Base-by-base conservation (phyloP, 2,329 filamentous ascomycete species). In the Ceratocystis cubensis region DNA sequence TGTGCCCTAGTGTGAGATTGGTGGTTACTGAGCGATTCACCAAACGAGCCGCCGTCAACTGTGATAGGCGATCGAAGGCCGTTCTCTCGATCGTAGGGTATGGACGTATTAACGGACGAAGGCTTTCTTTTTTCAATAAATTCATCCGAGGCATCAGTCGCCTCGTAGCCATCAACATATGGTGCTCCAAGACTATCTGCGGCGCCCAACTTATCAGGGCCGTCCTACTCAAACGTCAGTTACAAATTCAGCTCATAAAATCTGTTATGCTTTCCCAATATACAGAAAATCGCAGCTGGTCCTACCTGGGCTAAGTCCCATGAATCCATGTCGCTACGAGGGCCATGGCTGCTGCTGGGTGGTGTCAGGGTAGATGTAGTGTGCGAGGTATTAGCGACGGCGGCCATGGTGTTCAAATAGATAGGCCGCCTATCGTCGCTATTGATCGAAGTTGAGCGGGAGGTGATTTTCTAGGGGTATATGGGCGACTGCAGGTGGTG, bases 271-370 rank as follows among this genome's bases (percentile, higher is more conserved):
- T 33, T 20, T 25, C 7, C 8, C 22, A 15, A 22, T 28, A 20
- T 20, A 7, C 10, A 8, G 8, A 64, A 10, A n/a, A 28, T 13
- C 5, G 10, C 17, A 5, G 33, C 25, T 6, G n/a, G n/a, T 59
- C 62, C 44, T 67, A 61, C 66, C 53, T 67, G 61, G 30, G 50
- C n/a, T 17, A 48, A 20, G 8, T 67, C 66, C 66, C 66, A 67
- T 22, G 62, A 44, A 6, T 63, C 25, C 33, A 20, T 10, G 30
- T 61, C 44, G 22, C 50, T 48, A 6, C 25, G 61, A 50, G 53
- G 66, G 33, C 62, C 62, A 30, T 67, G 66, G 66, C 66, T 67
- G 33, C 62, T 67, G 63, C 44, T 61, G 2, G 66, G 66, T 65
- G 66, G 66, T 15, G 66, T 67, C 17, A 67, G 30, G 17, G 66